These are phyloP conservation scores for Penicillium soppii DNA, from an alignment of 495 filamentous ascomycete genomes.

Conservation along the genomic window DNA sequence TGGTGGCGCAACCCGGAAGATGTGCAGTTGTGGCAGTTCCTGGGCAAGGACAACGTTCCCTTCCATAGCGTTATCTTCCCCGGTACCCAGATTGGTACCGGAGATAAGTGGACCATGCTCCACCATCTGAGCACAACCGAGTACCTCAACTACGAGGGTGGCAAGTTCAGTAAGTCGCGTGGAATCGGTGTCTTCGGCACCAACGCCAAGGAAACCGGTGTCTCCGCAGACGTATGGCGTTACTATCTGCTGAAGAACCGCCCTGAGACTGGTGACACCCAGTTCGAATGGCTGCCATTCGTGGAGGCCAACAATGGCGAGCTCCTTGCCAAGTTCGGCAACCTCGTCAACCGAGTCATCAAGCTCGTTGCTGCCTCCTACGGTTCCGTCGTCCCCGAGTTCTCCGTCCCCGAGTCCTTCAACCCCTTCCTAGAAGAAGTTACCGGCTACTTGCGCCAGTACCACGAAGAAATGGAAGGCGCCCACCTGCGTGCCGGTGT, in stretches of 20 bases:
- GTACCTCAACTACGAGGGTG: conserved; percentile 93
- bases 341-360: conserved; percentile 90
- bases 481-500: conserved; percentile 76
- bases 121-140: conserved; percentile 89
- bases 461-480: conserved; percentile 68
- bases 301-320: conserved; percentile 86
- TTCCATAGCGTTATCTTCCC: conserved; percentile 95
- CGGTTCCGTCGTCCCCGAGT: conserved; percentile 69
- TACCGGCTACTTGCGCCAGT: conserved; percentile 61
- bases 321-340: conserved; percentile 85
- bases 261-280: conserved; percentile 84
- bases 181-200: conserved; percentile 89
- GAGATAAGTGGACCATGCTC: conserved; percentile 86
- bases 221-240: conserved; percentile 84
- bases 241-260: conserved; percentile 89
- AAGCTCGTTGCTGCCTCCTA: conserved; percentile 84
- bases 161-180: conserved; percentile 93
- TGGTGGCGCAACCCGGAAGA: conserved; percentile 94
- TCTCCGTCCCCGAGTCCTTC: conserved; percentile 43
- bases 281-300: conserved; percentile 88
- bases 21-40: conserved; percentile 92
- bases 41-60: conserved; percentile 96
- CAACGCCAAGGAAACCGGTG: conserved; percentile 83
- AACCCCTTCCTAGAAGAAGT: conserved; percentile 52
- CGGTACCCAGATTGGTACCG: conserved; percentile 78